phyloP scores from a whole-genome alignment of 2,329 filamentous ascomycete genomes.

The Ophiostoma ips region DNA sequence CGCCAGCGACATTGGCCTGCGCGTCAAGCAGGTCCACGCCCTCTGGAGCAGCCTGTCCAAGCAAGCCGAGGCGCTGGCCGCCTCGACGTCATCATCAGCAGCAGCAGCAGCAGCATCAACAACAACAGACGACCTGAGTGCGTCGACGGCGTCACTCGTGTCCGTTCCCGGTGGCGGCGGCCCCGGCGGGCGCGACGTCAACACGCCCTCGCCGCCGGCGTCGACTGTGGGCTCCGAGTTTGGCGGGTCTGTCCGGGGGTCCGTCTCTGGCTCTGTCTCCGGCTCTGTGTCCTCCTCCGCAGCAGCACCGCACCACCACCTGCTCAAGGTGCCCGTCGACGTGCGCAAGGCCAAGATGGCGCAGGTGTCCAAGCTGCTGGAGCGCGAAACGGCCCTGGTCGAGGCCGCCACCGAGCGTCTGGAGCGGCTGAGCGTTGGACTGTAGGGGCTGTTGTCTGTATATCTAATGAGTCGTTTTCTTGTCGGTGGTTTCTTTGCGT shows the following conservation, averaged over 20 bases:
- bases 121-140: neutral
- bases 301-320: slow-evolving; percentile 13
- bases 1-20: slow-evolving; percentile 34
- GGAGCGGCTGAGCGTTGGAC: slow-evolving; percentile 35
- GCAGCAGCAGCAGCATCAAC: too few species aligned
- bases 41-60: slow-evolving; percentile 38
- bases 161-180: slow-evolving; percentile 9
- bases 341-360: slow-evolving; percentile 49
- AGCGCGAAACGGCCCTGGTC: slow-evolving; percentile 53
- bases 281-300: too few species aligned
- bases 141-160: slow-evolving; percentile 6
- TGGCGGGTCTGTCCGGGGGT: neutral
- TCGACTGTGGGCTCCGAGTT: neutral
- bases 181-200: neutral
- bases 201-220: slow-evolving; percentile 15
- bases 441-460: neutral
- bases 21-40: slow-evolving; percentile 41
- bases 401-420: slow-evolving; percentile 51
- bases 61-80: slow-evolving; percentile 33
- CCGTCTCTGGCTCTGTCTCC: neutral
- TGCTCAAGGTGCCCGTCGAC: slow-evolving; percentile 42
- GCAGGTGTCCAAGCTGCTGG: slow-evolving; percentile 48
- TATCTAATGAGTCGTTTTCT: neutral
- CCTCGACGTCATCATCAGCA: too few species aligned
- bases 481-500: neutral